Evolutionary conservation across 306 rosid genomes (phyloP), one percentile per base, ranked within the genome.

Genomic region (Malus sieversii): DNA sequence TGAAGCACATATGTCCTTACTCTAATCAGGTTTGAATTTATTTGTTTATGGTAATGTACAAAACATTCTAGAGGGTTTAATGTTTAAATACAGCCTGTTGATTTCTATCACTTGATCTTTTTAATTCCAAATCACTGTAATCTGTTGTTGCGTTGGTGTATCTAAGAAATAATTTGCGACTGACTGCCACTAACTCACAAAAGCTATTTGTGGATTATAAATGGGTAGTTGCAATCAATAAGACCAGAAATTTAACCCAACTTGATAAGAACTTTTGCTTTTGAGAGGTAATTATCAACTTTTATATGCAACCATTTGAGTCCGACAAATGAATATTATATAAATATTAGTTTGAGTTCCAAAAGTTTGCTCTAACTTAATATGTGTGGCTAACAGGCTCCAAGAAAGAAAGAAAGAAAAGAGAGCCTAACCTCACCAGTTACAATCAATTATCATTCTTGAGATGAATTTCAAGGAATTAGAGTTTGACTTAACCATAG

Each of bases 21-120:
- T 18, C 61, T 55, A 16, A 10, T 58, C 63, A 11, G 35, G 55
- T 22, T 14, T 61, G 19, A 27, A 27, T 5, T 60, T 25, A 15
- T 78, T 65, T 65, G 66, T 71, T 64, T 64, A 52, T 51, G 45
- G 53, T 63, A 33, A 33, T 35, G 44, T 59, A 32, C 53, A 4
- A 32, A 71, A 53, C 46, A 40, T 70, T 75, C 61, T 64, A 44
- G 62, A 20, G 77, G 80, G 51, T 70, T 71, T 23, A 76, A 71
- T 72, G 75, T 72, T 77, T 67, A 67, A 25, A 16, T 51, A 38
- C 53, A 40, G 73, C 81, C 33, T 33, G 1, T 6, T 33, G 6
- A 33, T 33, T 38, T 38, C 42, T 38, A 1, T 7, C 42, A 0
- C 42, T 38, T 38, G 2, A 38, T 38, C 2, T 38, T 38, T 35